Base-by-base conservation (phyloP, 192 early-diverging fungal genomes). In the Geranomyces michiganensis region DNA sequence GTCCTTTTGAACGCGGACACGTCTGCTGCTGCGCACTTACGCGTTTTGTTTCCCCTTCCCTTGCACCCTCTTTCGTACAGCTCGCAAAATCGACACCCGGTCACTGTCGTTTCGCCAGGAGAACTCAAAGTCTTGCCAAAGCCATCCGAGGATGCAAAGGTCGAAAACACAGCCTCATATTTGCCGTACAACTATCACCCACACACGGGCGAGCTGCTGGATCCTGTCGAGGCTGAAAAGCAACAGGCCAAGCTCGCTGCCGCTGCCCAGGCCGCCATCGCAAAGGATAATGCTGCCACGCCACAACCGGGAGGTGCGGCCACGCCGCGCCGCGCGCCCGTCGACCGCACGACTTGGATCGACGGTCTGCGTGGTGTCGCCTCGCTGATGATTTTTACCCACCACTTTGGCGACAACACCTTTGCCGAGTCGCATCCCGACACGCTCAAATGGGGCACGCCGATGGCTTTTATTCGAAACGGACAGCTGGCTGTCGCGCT, bases 401-500 rank as follows among this genome's bases (percentile, higher is more conserved):
- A 60, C 27, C 58, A 60, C 58, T 60, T 60, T 32, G 22, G 27
- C 31, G 58, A 60, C 58, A 60, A 60, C 58, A 60, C 58, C 22
- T 60, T 26, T 17, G 58, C 22, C 22, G 58, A 31, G 27, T 29
- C 22, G 30, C 58, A 60, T 32, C 58, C 58, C 19, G 58, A 60
- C 27, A 32, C 31, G 4, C 58, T 60, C 22, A 19, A 24, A 17
- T 60, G 58, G 58, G 58, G 58, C 22, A 30, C 58, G 22, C 58
- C 58, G 15, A 60, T 32, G 58, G 29, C 12, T 17, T 8, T 60
- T 29, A 14, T 68, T 19, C 19, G 24, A 12, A 22, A 49, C 21
- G 68, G 68, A n/a, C 56, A 70, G 55, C 33, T 62, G 14, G 61
- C 61, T 22, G 70, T 72, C 26, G 29, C 61, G 12, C n/a, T 72